Base-by-base conservation (phyloP, 345 rosid species). In the Erysimum cheiranthoides region DNA sequence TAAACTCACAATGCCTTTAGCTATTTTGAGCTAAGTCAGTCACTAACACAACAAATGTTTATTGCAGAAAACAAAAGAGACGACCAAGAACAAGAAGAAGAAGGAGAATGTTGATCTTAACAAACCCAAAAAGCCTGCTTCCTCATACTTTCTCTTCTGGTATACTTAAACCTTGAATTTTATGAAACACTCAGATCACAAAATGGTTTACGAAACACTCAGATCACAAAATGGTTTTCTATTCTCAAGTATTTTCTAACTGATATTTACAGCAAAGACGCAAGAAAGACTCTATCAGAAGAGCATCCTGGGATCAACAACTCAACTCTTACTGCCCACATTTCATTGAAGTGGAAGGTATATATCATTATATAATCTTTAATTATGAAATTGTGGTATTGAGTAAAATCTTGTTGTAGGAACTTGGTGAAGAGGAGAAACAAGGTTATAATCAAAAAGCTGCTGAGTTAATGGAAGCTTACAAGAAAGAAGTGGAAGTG, bases 291-390 rank as follows among this genome's bases (percentile, higher is more conserved):
- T 7, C 66, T 93, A 76, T 6, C 38, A 79, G 79, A 88, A 71
- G 96, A 82, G 65, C 70, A 85, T 35, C 90, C 89, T 0, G 93
- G 84, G 46, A 82, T 75, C 69, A 90, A 75, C 81, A 87, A 83
- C 75, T 80, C 91, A 5, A 89, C 96, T 30, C 34, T 93, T 10
- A 87, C 40, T 28, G 91, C 98, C 3, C 64, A 87, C 62, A 82
- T 93, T 66, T 87, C 96, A 46, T 84, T 93, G 80, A 90, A 87
- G 53, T 92, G 97, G 97, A 86, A 87, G 91, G 93, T 89, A 60
- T 1, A 40, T 11, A 25, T 50, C 11, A 3, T 18, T 54, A 21
- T 28, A 50, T 18, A 17, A 25, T 28, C 1, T 9, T 58, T 25
- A 21, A 21, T 21, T 21, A 21, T 21, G 25, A 21, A 1, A 14